Evolutionary conservation across 768 basidiomycete species (phyloP).

Genomic region (Clathrus columnatus): DNA sequence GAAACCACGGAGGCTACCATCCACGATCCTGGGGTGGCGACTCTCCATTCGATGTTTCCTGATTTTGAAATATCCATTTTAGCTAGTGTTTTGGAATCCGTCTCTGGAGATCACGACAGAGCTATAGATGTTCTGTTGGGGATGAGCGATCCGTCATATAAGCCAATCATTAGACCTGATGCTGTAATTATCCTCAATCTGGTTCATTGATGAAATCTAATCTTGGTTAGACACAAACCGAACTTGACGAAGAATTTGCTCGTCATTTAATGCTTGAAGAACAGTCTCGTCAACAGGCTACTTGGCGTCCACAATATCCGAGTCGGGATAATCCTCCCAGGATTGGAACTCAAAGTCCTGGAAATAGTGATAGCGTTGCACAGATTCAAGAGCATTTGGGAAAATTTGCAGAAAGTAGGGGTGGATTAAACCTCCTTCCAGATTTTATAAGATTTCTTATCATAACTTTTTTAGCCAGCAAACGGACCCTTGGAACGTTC

Average conservation of each 20-base stretch:
- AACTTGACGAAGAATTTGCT: slow-evolving; percentile 74
- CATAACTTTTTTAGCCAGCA: slow-evolving; percentile 42
- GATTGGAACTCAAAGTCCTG: slow-evolving; percentile 12
- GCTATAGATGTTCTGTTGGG: slow-evolving; percentile 72
- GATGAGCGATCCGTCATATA: slow-evolving; percentile 80
- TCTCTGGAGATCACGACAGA: slow-evolving; percentile 58
- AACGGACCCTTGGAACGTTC: slow-evolving; percentile 65
- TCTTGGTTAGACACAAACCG: slow-evolving; percentile 44
- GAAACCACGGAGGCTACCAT: slow-evolving; percentile 14
- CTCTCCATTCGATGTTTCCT: slow-evolving; percentile 64
- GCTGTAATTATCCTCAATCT: slow-evolving; percentile 1
- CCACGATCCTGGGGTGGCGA: slow-evolving; percentile 41
- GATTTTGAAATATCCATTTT: slow-evolving; percentile 70
- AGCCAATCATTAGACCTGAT: slow-evolving; percentile 3
- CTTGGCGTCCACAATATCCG: slow-evolving; percentile 14
- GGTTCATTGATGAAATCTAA: slow-evolving; percentile 2
- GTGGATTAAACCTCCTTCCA: background rate
- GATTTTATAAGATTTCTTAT: background rate
- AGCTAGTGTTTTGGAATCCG: slow-evolving; percentile 67
- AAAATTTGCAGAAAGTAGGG: slow-evolving; percentile 72
- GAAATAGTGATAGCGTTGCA: slow-evolving; percentile 44
- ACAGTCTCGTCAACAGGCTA: slow-evolving; percentile 22
- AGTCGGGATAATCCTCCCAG: slow-evolving; percentile 6
- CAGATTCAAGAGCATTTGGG: slow-evolving; percentile 70
- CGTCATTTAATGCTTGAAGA: slow-evolving; percentile 61